phyloP scores from a whole-genome alignment of 1,139 yeast species.

The Lodderomyces parapsilosis region DNA sequence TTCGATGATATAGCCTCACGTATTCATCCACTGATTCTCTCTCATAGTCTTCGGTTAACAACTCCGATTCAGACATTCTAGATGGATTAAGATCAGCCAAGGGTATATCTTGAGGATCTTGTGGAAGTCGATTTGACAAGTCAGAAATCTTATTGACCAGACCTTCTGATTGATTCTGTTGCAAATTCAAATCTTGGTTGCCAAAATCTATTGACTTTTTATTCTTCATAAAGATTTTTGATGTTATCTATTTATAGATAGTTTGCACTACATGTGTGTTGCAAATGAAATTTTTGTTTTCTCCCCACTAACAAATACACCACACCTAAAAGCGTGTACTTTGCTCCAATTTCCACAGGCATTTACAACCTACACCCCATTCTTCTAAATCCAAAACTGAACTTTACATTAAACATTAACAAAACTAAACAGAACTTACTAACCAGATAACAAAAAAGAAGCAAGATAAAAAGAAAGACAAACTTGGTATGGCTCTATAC shows the following conservation, averaged over 20 bases:
- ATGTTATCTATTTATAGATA: not conserved
- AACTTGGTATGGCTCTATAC: conserved; percentile 4
- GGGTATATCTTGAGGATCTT: not conserved
- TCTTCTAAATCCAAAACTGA: not conserved
- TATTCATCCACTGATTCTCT: not conserved
- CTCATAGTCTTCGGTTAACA: not conserved
- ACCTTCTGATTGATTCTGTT: not conserved
- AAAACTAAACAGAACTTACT: not conserved
- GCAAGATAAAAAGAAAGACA: not conserved
- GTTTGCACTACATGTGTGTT: too few relatives aligned
- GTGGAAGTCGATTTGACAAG: not conserved
- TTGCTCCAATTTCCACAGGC: too few relatives aligned
- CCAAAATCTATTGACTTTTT: not conserved
- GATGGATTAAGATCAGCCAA: not conserved
- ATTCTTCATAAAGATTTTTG: not conserved
- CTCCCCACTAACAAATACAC: too few relatives aligned
- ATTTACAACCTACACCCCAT: too few relatives aligned
- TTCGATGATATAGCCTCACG: not conserved
- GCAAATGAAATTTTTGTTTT: too few relatives aligned
- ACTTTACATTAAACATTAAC: conserved; percentile 4
- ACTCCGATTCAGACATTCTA: not conserved
- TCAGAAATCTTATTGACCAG: not conserved
- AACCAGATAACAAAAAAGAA: not conserved
- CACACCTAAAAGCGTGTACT: too few relatives aligned
- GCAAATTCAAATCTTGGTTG: not conserved